Base-by-base conservation (phyloP, 2,329 filamentous ascomycete genomes). In the Aspergillus latus region DNA sequence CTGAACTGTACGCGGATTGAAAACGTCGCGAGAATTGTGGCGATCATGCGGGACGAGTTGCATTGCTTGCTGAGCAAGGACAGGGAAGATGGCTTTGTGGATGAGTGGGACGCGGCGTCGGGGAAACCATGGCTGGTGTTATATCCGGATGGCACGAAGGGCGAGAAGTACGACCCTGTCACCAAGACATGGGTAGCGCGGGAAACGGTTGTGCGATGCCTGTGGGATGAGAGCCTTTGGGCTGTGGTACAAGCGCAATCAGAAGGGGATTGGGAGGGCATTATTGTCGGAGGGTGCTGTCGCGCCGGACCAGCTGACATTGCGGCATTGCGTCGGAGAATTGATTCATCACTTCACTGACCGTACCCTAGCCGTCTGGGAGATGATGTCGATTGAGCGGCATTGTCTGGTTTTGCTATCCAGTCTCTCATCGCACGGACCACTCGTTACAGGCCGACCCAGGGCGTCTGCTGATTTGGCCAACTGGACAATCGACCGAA, bases 101-200 rank as follows among this genome's bases (percentile, higher is more conserved):
- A 64, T n/a, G 52, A 57, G 29, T 68, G 68, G 61, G 59, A 53
- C 16, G 55, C 48, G 2, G 49, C 56, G 3, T 56, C 54, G 28
- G 50, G 50, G 47, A 47, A 51, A 11, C 85, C 85, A 1, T 77
- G 75, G 16, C 69, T 89, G 52, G 81, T 89, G 4, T 63, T 89
- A 15, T 89, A 88, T 67, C 87, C 87, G 0, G 87, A 89, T 67
- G 86, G 86, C 0, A 88, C 87, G 1, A 85, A 84, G 46, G 85
- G 84, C 0, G 84, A 88, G 70, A 79, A 86, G 0, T 89, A 89
- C 71, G 83, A 89, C 67, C 86, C 85, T 1, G 72, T 70, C 0
- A 85, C 83, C 5, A 82, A 87, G 64, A 74, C 72, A 51, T 89
- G 87, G 87, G 81, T 54, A 5, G 30, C 42, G 15, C 21, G 42